Percentiles rank a stretch among this genome's conserved stretches.
Conservation (phyloP, 345 rosid genomes). For the Cardamine resedifolia region DNA sequence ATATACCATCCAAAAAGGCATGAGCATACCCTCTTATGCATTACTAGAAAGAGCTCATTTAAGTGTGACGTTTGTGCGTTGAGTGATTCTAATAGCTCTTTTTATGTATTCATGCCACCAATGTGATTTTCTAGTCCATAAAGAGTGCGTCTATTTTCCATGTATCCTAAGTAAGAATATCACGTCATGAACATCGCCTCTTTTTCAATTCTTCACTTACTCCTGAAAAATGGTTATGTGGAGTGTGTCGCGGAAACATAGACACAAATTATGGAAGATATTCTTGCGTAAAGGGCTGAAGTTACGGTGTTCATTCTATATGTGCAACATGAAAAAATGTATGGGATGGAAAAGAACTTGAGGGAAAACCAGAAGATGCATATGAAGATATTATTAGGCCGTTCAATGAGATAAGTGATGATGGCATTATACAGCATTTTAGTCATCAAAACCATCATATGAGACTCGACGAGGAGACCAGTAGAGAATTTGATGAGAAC, state of each 20-base stretch:
- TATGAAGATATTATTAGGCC: background rate
- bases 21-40: background rate
- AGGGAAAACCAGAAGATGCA: background rate
- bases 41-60: background rate
- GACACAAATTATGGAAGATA: constrained; percentile 19
- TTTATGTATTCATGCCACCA: background rate
- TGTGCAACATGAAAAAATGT: constrained; percentile 22
- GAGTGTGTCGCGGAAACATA: constrained; percentile 10
- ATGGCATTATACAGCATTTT: constrained; percentile 10
- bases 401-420: background rate
- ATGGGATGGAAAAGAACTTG: constrained; percentile 29
- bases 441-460: constrained; percentile 22
- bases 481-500: background rate
- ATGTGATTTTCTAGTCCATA: constrained; percentile 11
- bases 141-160: background rate
- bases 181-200: constrained; percentile 21
- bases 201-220: background rate
- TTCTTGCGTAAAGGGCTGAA: constrained; percentile 4
- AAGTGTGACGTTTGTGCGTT: background rate
- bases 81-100: background rate
- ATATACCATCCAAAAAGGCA: constrained; percentile 14
- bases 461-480: background rate
- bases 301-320: constrained; percentile 18
- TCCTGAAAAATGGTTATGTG: constrained; percentile 9
- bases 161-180: background rate